Base-by-base conservation (phyloP, 768 basidiomycete genomes). In the Suillus subluteus region DNA sequence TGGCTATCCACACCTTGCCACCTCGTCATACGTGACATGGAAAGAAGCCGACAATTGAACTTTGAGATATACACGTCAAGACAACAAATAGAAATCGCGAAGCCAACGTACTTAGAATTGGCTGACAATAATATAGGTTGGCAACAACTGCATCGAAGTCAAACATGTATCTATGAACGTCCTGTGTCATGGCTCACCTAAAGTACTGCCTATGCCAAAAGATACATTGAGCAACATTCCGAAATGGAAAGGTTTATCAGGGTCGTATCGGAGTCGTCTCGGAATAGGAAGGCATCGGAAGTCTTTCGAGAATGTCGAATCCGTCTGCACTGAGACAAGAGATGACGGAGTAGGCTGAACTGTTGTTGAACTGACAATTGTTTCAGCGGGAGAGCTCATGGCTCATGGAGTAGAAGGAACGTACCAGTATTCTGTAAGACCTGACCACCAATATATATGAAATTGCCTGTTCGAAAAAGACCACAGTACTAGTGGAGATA, bases 111-210 rank as follows among this genome's bases (percentile, higher is more conserved):
- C 92, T 91, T 12, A 94, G 79, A 66, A 95, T 77, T 9, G 93
- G 93, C 77, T 93, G 91, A 68, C 88, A 91, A 67, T 94, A 95
- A 73, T 94, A 95, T 59, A 95, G 78, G 73, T 95, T 94, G 35
- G 87, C 84, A 38, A 87, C 87, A 56, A 70, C 77, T 77, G 55
- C 11, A 43, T 37, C 65, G 21, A 46, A 12, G 21, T 43, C 16
- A n/a, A n/a, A 62, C 16, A 59, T 0, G 18, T 15, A 63, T 58
- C 16, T 58, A 54, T 55, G 40, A 16, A 40, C 23, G 66, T 15
- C 23, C 35, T 65, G 58, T 52, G 54, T 23, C 5, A 62, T 68
- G 48, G 37, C 81, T 72, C 64, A 81, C 81, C 75, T 72, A 85
- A 80, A 23, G 86, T 85, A 52, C 83, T 82, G 11, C 81, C 78